Evolutionary conservation across 192 early-diverging fungal genomes (phyloP).

Genomic region (Phycomyces nitens): DNA sequence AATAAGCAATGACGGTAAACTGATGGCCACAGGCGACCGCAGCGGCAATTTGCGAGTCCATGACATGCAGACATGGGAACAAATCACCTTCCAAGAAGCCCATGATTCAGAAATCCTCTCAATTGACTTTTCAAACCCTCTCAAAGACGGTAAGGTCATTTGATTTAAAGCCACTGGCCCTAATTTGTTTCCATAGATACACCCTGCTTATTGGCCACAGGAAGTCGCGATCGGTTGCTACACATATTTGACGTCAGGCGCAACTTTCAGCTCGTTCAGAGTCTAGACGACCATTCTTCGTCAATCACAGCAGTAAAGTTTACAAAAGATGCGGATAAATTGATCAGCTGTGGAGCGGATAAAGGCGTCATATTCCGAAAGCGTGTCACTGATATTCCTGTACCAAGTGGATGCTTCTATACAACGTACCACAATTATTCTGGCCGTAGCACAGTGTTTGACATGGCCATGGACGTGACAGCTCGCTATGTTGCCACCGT

Average conservation of each 20-base stretch:
- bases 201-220: constrained; percentile 63
- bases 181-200: constrained; percentile 19
- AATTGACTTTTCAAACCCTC: constrained; percentile 63
- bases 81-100: constrained; percentile 65
- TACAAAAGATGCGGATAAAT: constrained; percentile 52
- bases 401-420: constrained; percentile 22
- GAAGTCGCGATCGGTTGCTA: constrained; percentile 70
- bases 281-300: constrained; percentile 82
- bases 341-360: constrained; percentile 80
- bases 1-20: constrained; percentile 59
- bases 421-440: constrained; percentile 66
- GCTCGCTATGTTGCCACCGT: constrained; percentile 57
- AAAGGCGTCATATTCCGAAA: constrained; percentile 76
- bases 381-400: constrained; percentile 37
- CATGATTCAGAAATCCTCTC: constrained; percentile 77
- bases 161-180: no score
- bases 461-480: constrained; percentile 59
- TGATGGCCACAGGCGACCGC: constrained; percentile 71
- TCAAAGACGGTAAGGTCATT: constrained; percentile 14
- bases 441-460: constrained; percentile 67
- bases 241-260: constrained; percentile 68
- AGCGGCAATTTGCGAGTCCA: constrained; percentile 70
- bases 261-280: constrained; percentile 65
- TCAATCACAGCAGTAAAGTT: constrained; percentile 76
- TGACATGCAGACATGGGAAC: constrained; percentile 53